Evolutionary conservation across 352 stramenopile genomes (phyloP), one percentile per base, ranked within the genome.

Genomic region (Globisporangium spiculum): DNA sequence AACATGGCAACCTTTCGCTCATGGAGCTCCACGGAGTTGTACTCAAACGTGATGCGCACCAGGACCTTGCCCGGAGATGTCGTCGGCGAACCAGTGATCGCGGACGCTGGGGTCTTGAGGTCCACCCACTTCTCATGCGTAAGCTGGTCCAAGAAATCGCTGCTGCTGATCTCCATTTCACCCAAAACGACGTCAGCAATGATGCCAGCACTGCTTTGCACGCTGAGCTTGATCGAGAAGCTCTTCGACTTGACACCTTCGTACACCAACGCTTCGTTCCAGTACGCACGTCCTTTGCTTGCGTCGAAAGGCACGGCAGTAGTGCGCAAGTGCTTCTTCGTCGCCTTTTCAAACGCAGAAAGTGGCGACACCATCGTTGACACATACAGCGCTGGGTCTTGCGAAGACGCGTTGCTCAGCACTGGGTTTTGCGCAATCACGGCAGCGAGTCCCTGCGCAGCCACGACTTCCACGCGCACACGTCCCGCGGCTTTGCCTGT

Each of bases 101-200:
- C 67, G 1, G 77, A 84, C 9, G 65, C 66, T 16, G 85, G 75
- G 0, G 74, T 66, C 16, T 76, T 81, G 65, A 95, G 66, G 0
- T 84, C 70, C 24, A 86, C 67, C 85, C 84, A 92, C 22, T 79
- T 64, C 24, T 81, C 74, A 46, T 92, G 83, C 10, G 71, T 63
- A 24, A 71, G 55, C 62, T 96, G 88, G 63, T 94, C 83, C 54
- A 88, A 58, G 32, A 88, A 88, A 24, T 80, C 63, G 18, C 52
- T 59, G n/a, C 78, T 83, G 50, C 69, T 75, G 54, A 94, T 64
- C 65, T 91, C 81, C 7, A 80, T 59, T 71, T 94, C 84, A 44
- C 86, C 86, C 18, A 94, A 69, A 44, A 88, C 80, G 22, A 90
- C 76, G 59, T 93, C 85, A 2, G 88, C 78, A 67, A 94, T 79